Evolutionary conservation across 495 filamentous ascomycete genomes (phyloP), one percentile per base, ranked within the genome.

Genomic region (Thermochaetoides thermophila): DNA sequence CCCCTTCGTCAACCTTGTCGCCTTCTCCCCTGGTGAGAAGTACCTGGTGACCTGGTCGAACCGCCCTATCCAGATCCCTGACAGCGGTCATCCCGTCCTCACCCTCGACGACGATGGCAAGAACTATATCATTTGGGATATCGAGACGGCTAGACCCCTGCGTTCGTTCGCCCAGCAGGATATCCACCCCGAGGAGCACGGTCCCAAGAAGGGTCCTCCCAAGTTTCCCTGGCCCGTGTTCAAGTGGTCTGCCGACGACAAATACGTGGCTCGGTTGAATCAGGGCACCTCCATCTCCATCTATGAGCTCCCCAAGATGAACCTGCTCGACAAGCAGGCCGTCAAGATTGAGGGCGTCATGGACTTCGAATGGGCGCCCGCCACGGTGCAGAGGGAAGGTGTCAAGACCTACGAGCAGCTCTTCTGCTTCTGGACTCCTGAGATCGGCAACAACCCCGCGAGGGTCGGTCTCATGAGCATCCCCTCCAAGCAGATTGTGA

Each of bases 121-220:
- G 71, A 92, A 94, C 68, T 95, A 95, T 50, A 80, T 97, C 47
- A 83, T 97, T 47, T 97, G 89, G 89, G 89, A 97, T 57, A 74
- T 96, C 34, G 82, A 79, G 41, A 84, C 89, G 5, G 73, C 74
- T 37, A 92, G 91, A 49, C 78, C 85, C 18, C 65, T 97, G 21
- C 81, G 89, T 20, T 94, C 86, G 0, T 97, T 97, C 52, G 74
- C 81, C 17, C 87, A 81, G 35, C 68, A 93, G 45, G 89, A 96
- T 37, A 50, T 73, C 14, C 74, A 80, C 14, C 76, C 76, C 27
- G 65, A 64, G 17, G 53, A 50, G 22, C 38, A 57, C 27, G 39
- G 51, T 15, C 51, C 37, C 23, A 37, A 44, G 9, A 84, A 80
- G 46, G 74, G 80, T 42, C 78, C 75, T 8, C 80, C 82, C 60